Evolutionary conservation across 2,329 filamentous ascomycete species (phyloP), one percentile per base, ranked within the genome.

Genomic region (Tolypocladium nubicola): DNA sequence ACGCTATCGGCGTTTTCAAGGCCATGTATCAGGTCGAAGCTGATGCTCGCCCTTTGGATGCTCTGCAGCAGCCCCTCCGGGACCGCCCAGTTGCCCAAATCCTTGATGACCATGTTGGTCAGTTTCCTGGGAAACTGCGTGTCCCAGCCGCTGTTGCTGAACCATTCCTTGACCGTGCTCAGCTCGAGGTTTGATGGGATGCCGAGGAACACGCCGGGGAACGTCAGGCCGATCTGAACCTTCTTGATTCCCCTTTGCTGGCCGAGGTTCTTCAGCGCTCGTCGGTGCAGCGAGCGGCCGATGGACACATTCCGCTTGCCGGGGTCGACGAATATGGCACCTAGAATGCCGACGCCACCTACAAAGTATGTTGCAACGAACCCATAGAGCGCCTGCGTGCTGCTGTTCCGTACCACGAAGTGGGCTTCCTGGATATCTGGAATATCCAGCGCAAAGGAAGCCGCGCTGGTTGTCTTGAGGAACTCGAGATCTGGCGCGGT

Each of bases 401-500:
- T 96, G 73, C 89, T 95, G 69, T 97, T 97, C 23, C 92, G 84
- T 38, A 97, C 92, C 10, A 97, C 91, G 67, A 93, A 96, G 70
- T 97, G 92, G 0, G 85, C 78, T 71, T 96, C 90, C 57, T 89
- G 83, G 35, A 96, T 80, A 52, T 86, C 82, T 1, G 82, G 76
- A 63, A 85, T 85, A 61, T 80, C 82, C 2, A 96, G 75, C 58
- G 91, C 82, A 68, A 97, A 96, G 0, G 88, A 88, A 52, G 82
- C 82, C 1, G 90, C 86, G 1, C 80, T 86, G 4, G 88, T 85
- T 40, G 84, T 83, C 37, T 82, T 79, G 7, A 96, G 73, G 66
- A 91, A 90, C 26, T 83, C 82, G 50, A 90, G 79, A 39, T 82
- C 84, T 0, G 86, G 85, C 1, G 83, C 79, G 55, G 81, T 84